These are phyloP conservation scores for Aristolochia fimbriata DNA, from an alignment of 164 flowering plant species.

Conservation along the genomic window DNA sequence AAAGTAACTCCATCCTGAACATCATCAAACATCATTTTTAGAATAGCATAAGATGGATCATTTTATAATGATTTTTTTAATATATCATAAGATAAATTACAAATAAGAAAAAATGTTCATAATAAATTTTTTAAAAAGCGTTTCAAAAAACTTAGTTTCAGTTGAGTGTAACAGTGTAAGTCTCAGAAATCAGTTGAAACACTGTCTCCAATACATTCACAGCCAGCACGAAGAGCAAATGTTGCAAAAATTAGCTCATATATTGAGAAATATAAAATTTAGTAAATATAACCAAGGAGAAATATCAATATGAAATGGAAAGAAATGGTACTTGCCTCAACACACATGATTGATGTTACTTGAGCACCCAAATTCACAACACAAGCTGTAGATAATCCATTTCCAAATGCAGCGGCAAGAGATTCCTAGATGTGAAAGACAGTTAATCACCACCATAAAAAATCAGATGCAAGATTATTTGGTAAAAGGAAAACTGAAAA, in stretches of 20 bases:
- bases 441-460: neutral
- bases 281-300: neutral
- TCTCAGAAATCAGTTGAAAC: no score
- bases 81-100: no score
- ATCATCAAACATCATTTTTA: conserved; percentile 6
- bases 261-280: no score
- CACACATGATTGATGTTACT: conserved; percentile 77
- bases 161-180: no score
- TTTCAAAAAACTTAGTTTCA: no score
- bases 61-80: no score
- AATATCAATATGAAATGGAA: neutral
- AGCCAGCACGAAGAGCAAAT: no score
- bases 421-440: conserved; percentile 51
- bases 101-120: no score
- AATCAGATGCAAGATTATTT: neutral
- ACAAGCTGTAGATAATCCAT: conserved; percentile 96
- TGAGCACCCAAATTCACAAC: conserved; percentile 93
- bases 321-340: conserved; percentile 51
- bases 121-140: no score
- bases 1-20: conserved; percentile 90
- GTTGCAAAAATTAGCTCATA: no score
- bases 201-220: no score
- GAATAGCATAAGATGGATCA: neutral
- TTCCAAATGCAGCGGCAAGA: conserved; percentile 93
- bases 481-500: neutral